phyloP scores from a whole-genome alignment of 2,329 filamentous ascomycete species.

The Neoscytalidium dimidiatum region DNA sequence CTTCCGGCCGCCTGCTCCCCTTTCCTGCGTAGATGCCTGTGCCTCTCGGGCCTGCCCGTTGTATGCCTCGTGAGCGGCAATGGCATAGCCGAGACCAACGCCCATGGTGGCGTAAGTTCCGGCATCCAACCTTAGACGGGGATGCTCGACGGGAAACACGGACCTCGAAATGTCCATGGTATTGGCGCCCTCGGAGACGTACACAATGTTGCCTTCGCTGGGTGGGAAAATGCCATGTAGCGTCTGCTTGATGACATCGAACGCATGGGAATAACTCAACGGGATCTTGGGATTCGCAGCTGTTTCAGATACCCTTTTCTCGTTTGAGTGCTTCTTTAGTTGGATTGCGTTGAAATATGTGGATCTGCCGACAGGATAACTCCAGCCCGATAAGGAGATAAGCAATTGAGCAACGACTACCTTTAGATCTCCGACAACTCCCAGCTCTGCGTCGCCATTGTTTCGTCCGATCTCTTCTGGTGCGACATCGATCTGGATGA shows the following conservation, averaged over 20 bases:
- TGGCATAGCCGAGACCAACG: slow-evolving; percentile 58
- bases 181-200: slow-evolving; percentile 61
- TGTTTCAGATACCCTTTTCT: slow-evolving; percentile 46
- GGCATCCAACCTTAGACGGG: slow-evolving; percentile 58
- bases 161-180: slow-evolving; percentile 63
- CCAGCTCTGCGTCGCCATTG: slow-evolving; percentile 48
- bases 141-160: slow-evolving; percentile 56
- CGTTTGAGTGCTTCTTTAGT: slow-evolving; percentile 48
- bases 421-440: slow-evolving; percentile 55
- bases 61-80: slow-evolving; percentile 59
- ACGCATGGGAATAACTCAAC: slow-evolving; percentile 54
- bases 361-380: slow-evolving; percentile 39
- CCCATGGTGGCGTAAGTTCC: slow-evolving; percentile 64
- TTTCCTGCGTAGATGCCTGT: background rate
- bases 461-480: slow-evolving; percentile 58
- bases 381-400: slow-evolving; percentile 46
- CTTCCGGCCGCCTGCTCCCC: slow-evolving; percentile 36
- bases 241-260: slow-evolving; percentile 54
- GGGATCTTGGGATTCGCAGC: slow-evolving; percentile 44
- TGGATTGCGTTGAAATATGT: slow-evolving; percentile 37
- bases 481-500: slow-evolving; percentile 59
- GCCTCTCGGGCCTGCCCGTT: slow-evolving; percentile 46
- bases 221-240: slow-evolving; percentile 50
- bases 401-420: slow-evolving; percentile 52
- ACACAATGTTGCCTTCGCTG: slow-evolving; percentile 52